These are phyloP conservation scores for Penicillium vulpinum DNA, from an alignment of 2,329 filamentous ascomycete species.

Conservation along the genomic window DNA sequence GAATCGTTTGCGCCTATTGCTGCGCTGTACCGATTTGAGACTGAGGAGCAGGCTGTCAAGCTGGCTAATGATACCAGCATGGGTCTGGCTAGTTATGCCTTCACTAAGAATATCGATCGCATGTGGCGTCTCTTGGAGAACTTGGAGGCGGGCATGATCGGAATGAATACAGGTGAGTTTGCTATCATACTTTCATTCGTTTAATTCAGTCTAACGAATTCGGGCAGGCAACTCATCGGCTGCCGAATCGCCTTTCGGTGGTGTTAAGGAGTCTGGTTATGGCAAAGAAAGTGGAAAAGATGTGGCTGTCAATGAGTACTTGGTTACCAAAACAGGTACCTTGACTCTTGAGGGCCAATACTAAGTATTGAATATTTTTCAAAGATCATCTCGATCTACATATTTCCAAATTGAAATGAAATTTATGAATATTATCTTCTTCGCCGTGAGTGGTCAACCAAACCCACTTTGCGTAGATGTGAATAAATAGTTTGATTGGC, in stretches of 20 bases:
- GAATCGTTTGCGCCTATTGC: conserved; percentile 67
- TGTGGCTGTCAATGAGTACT: conserved; percentile 62
- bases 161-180: conserved; percentile 59
- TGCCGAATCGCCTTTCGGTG: conserved; percentile 66
- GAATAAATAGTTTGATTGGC: not conserved
- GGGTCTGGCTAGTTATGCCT: conserved; percentile 67
- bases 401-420: not conserved
- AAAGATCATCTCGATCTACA: not conserved
- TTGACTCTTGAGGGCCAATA: conserved; percentile 61
- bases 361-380: conserved; percentile 24
- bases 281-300: conserved; percentile 68
- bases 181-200: too few relatives aligned
- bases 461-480: not conserved
- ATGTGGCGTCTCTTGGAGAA: conserved; percentile 67
- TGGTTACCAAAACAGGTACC: conserved; percentile 66
- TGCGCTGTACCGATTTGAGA: conserved; percentile 65
- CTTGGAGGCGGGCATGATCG: conserved; percentile 69
- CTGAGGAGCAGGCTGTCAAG: conserved; percentile 63
- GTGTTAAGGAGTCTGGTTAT: conserved; percentile 68
- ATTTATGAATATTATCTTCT: not conserved
- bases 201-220: not conserved
- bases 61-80: conserved; percentile 63
- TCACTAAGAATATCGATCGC: conserved; percentile 67
- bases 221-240: conserved; percentile 60
- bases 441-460: not conserved